Percentiles rank a stretch among this genome's conserved stretches.
Evolutionary conservation across 2,329 filamentous ascomycete species (phyloP).

Genomic region (Ophiosphaerella herpotricha): DNA sequence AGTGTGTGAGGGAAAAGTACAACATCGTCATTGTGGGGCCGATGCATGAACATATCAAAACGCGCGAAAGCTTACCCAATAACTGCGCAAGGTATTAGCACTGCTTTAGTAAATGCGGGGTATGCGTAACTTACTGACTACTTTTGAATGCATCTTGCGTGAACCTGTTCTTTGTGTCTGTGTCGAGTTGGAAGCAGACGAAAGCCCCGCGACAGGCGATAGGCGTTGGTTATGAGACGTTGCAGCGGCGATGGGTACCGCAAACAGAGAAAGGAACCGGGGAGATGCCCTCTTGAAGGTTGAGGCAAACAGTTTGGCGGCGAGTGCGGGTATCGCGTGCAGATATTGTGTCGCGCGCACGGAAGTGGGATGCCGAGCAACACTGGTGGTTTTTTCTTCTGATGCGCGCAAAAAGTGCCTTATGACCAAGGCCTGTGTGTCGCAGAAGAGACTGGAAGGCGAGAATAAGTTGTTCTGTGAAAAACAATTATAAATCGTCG

Average conservation of each 20-base stretch:
- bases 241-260: constrained; percentile 74
- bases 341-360: constrained; percentile 16
- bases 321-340: constrained; percentile 40
- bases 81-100: constrained; percentile 38
- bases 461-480: constrained; percentile 10
- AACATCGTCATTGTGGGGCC: constrained; percentile 10
- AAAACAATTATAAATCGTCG: constrained; percentile 15
- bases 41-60: constrained; percentile 11
- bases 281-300: constrained; percentile 68
- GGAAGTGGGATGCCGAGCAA: background rate
- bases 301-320: constrained; percentile 92
- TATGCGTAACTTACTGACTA: constrained; percentile 71
- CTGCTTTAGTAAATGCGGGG: constrained; percentile 1
- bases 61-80: constrained; percentile 41
- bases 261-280: constrained; percentile 72
- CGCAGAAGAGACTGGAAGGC: constrained; percentile 23
- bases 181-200: constrained; percentile 44
- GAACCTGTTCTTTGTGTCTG: constrained; percentile 37
- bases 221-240: constrained; percentile 68
- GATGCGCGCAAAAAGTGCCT: constrained; percentile 11
- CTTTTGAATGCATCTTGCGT: constrained; percentile 85
- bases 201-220: constrained; percentile 46
- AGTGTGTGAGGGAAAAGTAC: constrained; percentile 31
- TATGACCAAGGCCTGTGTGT: constrained; percentile 10
- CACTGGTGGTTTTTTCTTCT: background rate